Evolutionary conservation across 73 alveolate genomes (phyloP), one percentile per base, ranked within the genome.

Genomic region (Symbiodinium natans): DNA sequence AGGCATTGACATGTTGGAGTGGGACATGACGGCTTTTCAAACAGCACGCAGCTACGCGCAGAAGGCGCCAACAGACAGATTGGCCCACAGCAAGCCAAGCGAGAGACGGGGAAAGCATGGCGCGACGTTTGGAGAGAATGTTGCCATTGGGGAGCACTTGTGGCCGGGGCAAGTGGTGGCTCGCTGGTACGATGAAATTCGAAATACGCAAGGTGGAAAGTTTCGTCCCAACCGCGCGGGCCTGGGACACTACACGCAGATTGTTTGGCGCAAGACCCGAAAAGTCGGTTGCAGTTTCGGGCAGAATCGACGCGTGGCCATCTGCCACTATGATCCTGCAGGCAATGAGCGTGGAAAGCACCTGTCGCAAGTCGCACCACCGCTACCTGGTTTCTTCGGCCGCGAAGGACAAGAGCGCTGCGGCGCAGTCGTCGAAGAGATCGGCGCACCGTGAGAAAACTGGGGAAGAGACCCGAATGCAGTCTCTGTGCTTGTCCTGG

Each of bases 81-180:
- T 92, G 92, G 42, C 90, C 68, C 98, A 92, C 46, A 92, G 98
- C 68, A 85, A 90, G 75, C 43, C 98, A 13, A 80, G 46, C 19
- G 90, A 75, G 56, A 92, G 98, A 8, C 82, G n/a, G 92, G 34
- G 74, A 34, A 56, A 31, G 31, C 83, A 42, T 1, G 92, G 92
- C 0, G 90, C 68, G n/a, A 39, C 82, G 74, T 92, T 74, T 21
- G 98, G 98, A 2, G 98, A 92, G 73, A 92, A 92, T 17, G 92
- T 92, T 43, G 98, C 98, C 7, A 43, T 92, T 59, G 98, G 98
- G 71, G 41, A 43, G 2, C 46, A 41, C n/a, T 68, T 92, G 19
- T 52, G 92, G 92, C 98, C 98, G 11, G 98, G 98, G 59, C 98
- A 92, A 39, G 98, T 92, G 71, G 98, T 92, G 36, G 98, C 98